A percentile compares a stretch with the other conserved stretches of the same genome.
Conservation (phyloP, 2,329 filamentous ascomycete genomes). For the Fusarium papillatum region DNA sequence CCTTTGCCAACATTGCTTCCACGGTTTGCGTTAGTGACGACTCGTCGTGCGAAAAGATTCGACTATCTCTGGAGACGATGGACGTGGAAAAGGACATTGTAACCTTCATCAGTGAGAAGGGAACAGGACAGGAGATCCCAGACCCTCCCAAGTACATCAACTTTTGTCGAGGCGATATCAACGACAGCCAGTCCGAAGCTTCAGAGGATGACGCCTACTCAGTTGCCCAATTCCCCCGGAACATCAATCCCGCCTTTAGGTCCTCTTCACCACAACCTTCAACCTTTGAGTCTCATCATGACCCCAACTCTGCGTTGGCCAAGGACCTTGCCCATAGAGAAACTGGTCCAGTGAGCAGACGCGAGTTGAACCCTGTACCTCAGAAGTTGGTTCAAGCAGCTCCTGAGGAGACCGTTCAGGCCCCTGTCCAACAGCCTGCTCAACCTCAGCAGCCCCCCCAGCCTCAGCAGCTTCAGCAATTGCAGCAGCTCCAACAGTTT, state of each 20-base stretch:
- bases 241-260: conserved; percentile 95
- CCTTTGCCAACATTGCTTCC: conserved; percentile 96
- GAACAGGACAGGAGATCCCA: conserved; percentile 97
- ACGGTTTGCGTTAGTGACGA: conserved; percentile 99
- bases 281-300: conserved; percentile 91
- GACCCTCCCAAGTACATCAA: conserved; percentile 99
- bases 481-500: conserved; percentile 20
- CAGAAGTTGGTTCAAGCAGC: conserved; percentile 57
- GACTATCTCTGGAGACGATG: conserved; percentile 92
- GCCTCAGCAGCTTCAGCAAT: conserved; percentile 25
- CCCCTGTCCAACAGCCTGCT: conserved; percentile 12
- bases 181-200: conserved; percentile 84
- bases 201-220: conserved; percentile 93
- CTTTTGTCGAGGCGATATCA: conserved; percentile 90
- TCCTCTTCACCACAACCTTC: conserved; percentile 97
- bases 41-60: conserved; percentile 95
- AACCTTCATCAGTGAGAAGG: conserved; percentile 87
- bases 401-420: conserved; percentile 39
- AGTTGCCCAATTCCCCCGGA: conserved; percentile 94
- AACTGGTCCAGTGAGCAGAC: conserved; percentile 57
- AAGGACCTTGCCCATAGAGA: conserved; percentile 76
- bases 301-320: conserved; percentile 81
- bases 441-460: conserved; percentile 22
- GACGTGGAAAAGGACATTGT: conserved; percentile 97
- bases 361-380: conserved; percentile 65